Evolutionary conservation across 1,284 basidiomycete genomes (phyloP).

Genomic region (Abortiporus biennis): DNA sequence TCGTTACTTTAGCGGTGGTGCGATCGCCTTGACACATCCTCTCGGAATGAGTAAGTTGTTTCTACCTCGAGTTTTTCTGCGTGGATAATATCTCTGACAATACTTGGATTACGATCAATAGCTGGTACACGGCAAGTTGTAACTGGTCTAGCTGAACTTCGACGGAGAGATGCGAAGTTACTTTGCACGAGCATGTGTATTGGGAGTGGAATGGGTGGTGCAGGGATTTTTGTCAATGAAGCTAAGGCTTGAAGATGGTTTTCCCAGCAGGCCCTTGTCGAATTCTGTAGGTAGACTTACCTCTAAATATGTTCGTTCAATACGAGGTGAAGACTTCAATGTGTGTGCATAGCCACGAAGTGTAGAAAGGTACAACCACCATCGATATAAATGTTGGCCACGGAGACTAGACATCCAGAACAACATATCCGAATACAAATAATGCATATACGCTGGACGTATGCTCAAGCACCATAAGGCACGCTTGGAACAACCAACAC

Average conservation of each 20-base stretch:
- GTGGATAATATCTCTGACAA: conserved; percentile 2
- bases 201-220: conserved; percentile 86
- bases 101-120: conserved; percentile 19
- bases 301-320: too few relatives aligned
- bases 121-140: conserved; percentile 84
- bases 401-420: too few relatives aligned
- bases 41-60: conserved; percentile 68
- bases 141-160: conserved; percentile 77
- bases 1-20: conserved; percentile 60
- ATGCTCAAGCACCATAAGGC: too few relatives aligned
- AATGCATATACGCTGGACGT: too few relatives aligned
- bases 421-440: too few relatives aligned
- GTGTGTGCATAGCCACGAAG: too few relatives aligned
- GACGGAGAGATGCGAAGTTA: conserved; percentile 56
- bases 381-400: too few relatives aligned
- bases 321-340: too few relatives aligned
- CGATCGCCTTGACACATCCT: conserved; percentile 81
- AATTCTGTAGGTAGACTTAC: too few relatives aligned
- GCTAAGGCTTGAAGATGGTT: conserved; percentile 19
- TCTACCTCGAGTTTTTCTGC: conserved; percentile 7
- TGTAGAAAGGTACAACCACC: too few relatives aligned
- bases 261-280: too few relatives aligned
- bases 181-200: conserved; percentile 87
- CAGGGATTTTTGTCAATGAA: conserved; percentile 79
- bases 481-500: too few relatives aligned